phyloP scores from a whole-genome alignment of 805 yeast species.

The Pichia gijzeniarum region DNA sequence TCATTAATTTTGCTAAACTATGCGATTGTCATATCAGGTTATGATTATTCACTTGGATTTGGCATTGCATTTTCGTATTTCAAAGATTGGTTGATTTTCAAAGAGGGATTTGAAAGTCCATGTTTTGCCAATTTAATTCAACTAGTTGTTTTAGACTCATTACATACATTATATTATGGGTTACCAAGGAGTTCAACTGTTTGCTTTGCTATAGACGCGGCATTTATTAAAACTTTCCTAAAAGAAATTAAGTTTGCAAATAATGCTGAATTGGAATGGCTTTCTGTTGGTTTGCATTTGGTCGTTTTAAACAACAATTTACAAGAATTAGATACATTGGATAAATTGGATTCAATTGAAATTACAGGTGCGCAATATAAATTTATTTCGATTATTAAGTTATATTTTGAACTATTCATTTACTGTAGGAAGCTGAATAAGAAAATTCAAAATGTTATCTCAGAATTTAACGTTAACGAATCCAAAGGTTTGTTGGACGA shows the following conservation, averaged over 20 bases:
- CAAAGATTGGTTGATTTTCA: slow-evolving; percentile 49
- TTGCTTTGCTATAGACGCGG: slow-evolving; percentile 15
- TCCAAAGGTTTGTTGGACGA: slow-evolving; percentile 9
- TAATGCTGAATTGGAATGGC: slow-evolving; percentile 16
- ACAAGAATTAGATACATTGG: slow-evolving; percentile 14
- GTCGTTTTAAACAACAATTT: slow-evolving; percentile 17
- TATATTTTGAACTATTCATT: slow-evolving; percentile 19
- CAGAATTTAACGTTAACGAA: neutral
- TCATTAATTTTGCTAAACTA: slow-evolving; percentile 46
- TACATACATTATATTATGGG: slow-evolving; percentile 49
- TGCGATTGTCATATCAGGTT: slow-evolving; percentile 52
- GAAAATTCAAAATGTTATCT: slow-evolving; percentile 2
- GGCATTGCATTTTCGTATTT: slow-evolving; percentile 47
- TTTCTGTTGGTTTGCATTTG: slow-evolving; percentile 23
- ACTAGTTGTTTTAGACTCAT: slow-evolving; percentile 43
- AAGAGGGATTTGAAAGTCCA: slow-evolving; percentile 23
- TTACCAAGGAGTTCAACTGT: slow-evolving; percentile 25
- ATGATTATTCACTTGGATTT: slow-evolving; percentile 51
- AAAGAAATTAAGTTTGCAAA: slow-evolving; percentile 10
- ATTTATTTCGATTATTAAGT: slow-evolving; percentile 23
- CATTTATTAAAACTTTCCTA: slow-evolving; percentile 17
- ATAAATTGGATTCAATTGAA: slow-evolving; percentile 12
- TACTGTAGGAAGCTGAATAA: slow-evolving; percentile 9
- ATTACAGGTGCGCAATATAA: slow-evolving; percentile 20
- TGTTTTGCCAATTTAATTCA: slow-evolving; percentile 36